Conservation (phyloP, 2,329 filamentous ascomycete species). For the Zopfia rhizophila region DNA sequence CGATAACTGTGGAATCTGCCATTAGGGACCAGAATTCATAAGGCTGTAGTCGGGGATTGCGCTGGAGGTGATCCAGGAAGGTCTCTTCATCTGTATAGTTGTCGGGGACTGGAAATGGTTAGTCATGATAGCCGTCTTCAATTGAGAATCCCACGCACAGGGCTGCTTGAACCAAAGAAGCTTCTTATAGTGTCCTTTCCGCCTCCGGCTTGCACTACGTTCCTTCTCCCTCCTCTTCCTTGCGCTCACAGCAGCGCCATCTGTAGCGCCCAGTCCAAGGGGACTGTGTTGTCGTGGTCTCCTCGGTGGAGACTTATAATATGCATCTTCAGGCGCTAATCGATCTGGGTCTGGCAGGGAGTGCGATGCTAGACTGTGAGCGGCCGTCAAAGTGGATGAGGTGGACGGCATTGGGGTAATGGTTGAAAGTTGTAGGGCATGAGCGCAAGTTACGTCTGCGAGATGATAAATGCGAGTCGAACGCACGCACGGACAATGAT, state of each 20-base stretch:
- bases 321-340: slow-evolving; percentile 86
- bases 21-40: slow-evolving; percentile 99
- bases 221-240: slow-evolving; percentile 63
- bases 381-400: slow-evolving; percentile 13
- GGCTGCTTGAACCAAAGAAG: slow-evolving; percentile 97
- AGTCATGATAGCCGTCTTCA: slow-evolving; percentile 11
- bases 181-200: slow-evolving; percentile 89
- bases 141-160: slow-evolving; percentile 64
- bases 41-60: slow-evolving; percentile 90
- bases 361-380: slow-evolving; percentile 9
- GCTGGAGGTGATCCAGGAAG: slow-evolving; percentile 93
- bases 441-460: too few relatives aligned
- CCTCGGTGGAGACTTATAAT: slow-evolving; percentile 72
- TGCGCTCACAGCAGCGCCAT: slow-evolving; percentile 25
- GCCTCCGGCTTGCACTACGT: slow-evolving; percentile 72
- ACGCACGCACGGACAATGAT: too few relatives aligned
- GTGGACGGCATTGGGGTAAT: slow-evolving; percentile 25
- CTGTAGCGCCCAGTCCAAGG: slow-evolving; percentile 42
- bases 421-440: too few relatives aligned
- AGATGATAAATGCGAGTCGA: too few relatives aligned
- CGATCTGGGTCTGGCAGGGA: slow-evolving; percentile 52
- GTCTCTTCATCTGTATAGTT: slow-evolving; percentile 98
- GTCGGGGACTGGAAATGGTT: slow-evolving; percentile 76
- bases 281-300: slow-evolving; percentile 39
- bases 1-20: slow-evolving; percentile 93